These are phyloP conservation scores for Sugiyamaella mastotermitis DNA, from an alignment of 805 yeast species.

Conservation along the genomic window DNA sequence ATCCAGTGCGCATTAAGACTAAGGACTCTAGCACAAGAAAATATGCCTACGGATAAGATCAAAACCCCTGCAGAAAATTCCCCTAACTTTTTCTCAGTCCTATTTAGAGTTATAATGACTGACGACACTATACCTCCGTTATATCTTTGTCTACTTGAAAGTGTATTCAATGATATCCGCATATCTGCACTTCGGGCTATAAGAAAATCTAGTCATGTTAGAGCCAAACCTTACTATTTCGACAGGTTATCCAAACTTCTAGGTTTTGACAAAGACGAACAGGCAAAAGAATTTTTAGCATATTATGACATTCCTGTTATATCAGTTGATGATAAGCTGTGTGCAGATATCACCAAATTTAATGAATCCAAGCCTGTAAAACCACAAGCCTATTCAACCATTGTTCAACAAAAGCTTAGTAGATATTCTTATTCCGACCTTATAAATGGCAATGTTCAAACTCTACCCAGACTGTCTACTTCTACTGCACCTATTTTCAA, in stretches of 20 bases:
- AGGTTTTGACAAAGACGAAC: conserved; percentile 59
- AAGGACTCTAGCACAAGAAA: conserved; percentile 60
- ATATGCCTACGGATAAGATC: conserved; percentile 33
- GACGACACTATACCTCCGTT: conserved; percentile 53
- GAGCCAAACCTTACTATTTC: conserved; percentile 59
- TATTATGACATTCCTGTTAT: conserved; percentile 56
- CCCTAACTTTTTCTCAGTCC: conserved; percentile 52
- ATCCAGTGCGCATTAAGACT: conserved; percentile 71
- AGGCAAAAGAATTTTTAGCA: conserved; percentile 50
- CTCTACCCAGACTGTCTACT: too few species aligned
- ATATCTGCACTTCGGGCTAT: conserved; percentile 66
- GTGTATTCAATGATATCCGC: conserved; percentile 72
- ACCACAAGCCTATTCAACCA: conserved; percentile 1
- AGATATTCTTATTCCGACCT: too few species aligned
- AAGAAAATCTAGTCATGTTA: conserved; percentile 60
- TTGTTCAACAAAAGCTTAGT: too few species aligned
- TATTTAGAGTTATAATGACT: conserved; percentile 50
- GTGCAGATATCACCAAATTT: conserved; percentile 39
- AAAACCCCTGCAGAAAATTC: conserved; percentile 55
- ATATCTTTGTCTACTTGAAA: conserved; percentile 63
- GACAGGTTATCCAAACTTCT: conserved; percentile 43
- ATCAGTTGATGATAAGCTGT: too few species aligned
- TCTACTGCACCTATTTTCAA: too few species aligned
- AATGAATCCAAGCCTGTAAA: too few species aligned
- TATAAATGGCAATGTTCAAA: too few species aligned